phyloP scores from a whole-genome alignment of 768 basidiomycete genomes.

The Leccinum imitatum region DNA sequence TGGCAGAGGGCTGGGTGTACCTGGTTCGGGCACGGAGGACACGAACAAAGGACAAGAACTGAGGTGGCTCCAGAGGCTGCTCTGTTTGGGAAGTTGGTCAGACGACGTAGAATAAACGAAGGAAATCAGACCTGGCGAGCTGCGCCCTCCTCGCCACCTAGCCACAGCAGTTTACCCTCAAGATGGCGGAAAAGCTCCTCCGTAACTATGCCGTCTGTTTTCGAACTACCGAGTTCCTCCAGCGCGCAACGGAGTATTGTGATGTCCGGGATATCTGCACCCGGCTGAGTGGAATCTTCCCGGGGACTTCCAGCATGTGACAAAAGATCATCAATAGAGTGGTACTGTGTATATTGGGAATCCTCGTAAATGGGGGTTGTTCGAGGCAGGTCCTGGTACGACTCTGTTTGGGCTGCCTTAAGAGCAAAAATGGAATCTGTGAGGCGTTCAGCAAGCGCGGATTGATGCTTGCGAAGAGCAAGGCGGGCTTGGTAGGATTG shows the following conservation, averaged over 20 bases:
- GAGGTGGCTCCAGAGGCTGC: constrained; percentile 60
- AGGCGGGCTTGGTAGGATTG: constrained; percentile 59
- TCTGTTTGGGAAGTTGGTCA: constrained; percentile 31
- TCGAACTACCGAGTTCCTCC: constrained; percentile 43
- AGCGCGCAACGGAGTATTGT: constrained; percentile 67
- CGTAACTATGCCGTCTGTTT: constrained; percentile 44
- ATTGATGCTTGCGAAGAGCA: constrained; percentile 61
- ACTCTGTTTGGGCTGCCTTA: constrained; percentile 54
- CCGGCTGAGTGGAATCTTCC: constrained; percentile 16
- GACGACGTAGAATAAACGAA: background rate
- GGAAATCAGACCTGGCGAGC: constrained; percentile 49
- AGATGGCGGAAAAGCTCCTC: constrained; percentile 60
- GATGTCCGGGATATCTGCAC: constrained; percentile 42
- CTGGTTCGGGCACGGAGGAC: constrained; percentile 29
- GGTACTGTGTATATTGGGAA: constrained; percentile 42
- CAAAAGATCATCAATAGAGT: constrained; percentile 43
- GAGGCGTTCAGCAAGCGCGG: constrained; percentile 52
- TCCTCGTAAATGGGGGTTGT: constrained; percentile 52
- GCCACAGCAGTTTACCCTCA: constrained; percentile 58
- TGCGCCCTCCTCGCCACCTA: constrained; percentile 50
- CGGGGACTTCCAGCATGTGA: constrained; percentile 10
- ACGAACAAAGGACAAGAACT: constrained; percentile 49
- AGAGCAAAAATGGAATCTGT: constrained; percentile 54
- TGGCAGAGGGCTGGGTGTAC: constrained; percentile 2
- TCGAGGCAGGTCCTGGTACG: constrained; percentile 57